A percentile compares a stretch with the other conserved stretches of the same genome.
Evolutionary conservation across 768 basidiomycete species (phyloP).

Genomic region (Tylopilus vinaceipallidus): DNA sequence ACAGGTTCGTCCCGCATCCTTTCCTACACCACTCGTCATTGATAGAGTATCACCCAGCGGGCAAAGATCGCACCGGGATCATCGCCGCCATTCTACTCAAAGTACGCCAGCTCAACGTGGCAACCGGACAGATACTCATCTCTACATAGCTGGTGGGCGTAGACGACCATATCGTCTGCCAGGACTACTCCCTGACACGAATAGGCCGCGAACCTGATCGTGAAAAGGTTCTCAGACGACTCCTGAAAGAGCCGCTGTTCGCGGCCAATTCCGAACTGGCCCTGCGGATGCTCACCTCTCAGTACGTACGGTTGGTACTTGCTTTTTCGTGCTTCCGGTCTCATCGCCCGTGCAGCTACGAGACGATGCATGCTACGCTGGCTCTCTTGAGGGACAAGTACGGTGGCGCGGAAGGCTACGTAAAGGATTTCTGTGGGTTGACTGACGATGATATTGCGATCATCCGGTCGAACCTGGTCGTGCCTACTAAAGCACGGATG

Average conservation of each 20-base stretch:
- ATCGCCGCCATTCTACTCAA: slow-evolving; percentile 70
- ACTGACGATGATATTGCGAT: slow-evolving; percentile 59
- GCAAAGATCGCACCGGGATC: slow-evolving; percentile 81
- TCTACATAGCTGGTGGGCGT: slow-evolving; percentile 68
- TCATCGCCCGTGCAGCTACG: slow-evolving; percentile 42
- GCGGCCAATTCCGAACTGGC: slow-evolving; percentile 72
- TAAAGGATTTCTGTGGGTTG: slow-evolving; percentile 53
- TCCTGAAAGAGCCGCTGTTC: slow-evolving; percentile 70
- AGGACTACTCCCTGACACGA: slow-evolving; percentile 75
- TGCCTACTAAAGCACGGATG: slow-evolving; percentile 31
- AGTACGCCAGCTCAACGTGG: slow-evolving; percentile 35
- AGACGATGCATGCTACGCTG: slow-evolving; percentile 77
- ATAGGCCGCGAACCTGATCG: slow-evolving; percentile 79
- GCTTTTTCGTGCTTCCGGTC: not conserved
- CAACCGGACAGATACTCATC: not conserved
- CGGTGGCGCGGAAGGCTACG: slow-evolving; percentile 64
- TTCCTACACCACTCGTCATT: not conserved
- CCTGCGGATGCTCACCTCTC: slow-evolving; percentile 80
- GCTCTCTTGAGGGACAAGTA: slow-evolving; percentile 59
- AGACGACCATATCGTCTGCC: slow-evolving; percentile 57
- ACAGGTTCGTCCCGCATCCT: slow-evolving; percentile 42
- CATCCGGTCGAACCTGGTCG: slow-evolving; percentile 59
- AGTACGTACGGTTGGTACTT: slow-evolving; percentile 38
- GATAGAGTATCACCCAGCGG: slow-evolving; percentile 41
- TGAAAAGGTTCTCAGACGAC: slow-evolving; percentile 63